Percentiles rank a stretch among this genome's conserved stretches.
phyloP scores from a whole-genome alignment of 139 green algal genomes.

The Pleodorina starrii region DNA sequence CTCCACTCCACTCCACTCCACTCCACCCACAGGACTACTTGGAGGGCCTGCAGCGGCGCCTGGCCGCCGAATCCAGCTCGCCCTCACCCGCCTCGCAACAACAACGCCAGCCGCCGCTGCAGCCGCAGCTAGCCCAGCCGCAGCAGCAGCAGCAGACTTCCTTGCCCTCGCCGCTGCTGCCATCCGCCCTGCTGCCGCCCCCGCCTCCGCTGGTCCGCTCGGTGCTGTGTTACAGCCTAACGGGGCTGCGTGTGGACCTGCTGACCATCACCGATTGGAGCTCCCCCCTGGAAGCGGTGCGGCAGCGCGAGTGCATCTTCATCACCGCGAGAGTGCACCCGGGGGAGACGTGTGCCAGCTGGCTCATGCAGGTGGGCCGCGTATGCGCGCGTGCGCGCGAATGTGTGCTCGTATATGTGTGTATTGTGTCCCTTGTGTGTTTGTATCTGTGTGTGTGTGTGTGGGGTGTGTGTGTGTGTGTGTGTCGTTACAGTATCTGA shows the following conservation, averaged over 20 bases:
- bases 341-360: constrained; percentile 83
- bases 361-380: constrained; percentile 79
- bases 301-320: constrained; percentile 61
- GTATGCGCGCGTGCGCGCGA: no score
- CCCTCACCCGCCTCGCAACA: constrained; percentile 10
- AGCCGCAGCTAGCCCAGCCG: neutral
- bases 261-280: constrained; percentile 73
- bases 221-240: constrained; percentile 67
- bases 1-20: neutral
- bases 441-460: no score
- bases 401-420: no score
- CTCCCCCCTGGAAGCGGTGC: constrained; percentile 48
- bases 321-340: constrained; percentile 81
- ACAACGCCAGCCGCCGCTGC: neutral
- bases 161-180: neutral
- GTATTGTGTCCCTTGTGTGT: no score
- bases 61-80: neutral
- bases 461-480: no score
- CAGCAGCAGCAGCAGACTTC: neutral
- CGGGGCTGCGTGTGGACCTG: constrained; percentile 57
- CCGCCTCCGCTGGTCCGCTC: constrained; percentile 53
- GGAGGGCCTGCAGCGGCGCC: constrained; percentile 42
- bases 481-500: no score
- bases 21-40: constrained; percentile 48
- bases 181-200: neutral